Evolutionary conservation across 1,284 basidiomycete genomes (phyloP), one percentile per base, ranked within the genome.

Genomic region (Ceratobasidium sp.): DNA sequence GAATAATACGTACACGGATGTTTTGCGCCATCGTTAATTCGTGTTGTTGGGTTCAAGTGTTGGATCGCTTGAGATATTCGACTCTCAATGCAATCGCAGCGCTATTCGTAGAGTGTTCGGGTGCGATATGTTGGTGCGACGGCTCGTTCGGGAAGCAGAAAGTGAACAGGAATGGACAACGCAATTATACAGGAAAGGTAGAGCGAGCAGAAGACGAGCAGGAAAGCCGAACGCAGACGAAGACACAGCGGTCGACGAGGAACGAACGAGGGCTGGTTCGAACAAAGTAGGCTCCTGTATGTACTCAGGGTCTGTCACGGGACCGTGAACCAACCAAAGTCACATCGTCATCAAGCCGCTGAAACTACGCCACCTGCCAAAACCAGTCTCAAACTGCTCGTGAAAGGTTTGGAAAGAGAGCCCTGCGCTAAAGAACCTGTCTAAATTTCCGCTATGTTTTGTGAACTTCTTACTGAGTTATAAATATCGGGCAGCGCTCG

Each of bases 121-220:
- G 64, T 50, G 70, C 70, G 38, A 57, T 62, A 66, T 62, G 70
- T 59, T 74, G 70, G 70, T 74, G 59, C 59, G 33, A 74, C 44
- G 70, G 64, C 70, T 74, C 70, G 70, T 59, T 74, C 33, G 64
- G 48, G 70, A 74, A 74, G 70, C 70, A 74, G 61, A 74, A 74
- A 64, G 70, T 57, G 59, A 74, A 74, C 70, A 74, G 70, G 57
- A 74, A 74, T 74, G 57, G 59, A 59, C 50, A 74, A 74, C 59
- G 46, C 70, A 74, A 74, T 40, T 74, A 74, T 74, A 74, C 70
- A 74, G 70, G 70, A 74, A 74, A 74, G 70, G 23, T 3, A 71
- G 42, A 71, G 69, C 69, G 52, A 71, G 69, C 69, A 71, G 69
- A 71, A 71, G 69, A 71, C 56, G 54, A 71, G 59, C 28, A 46